These are phyloP conservation scores for Polygonum maritimum DNA, from an alignment of 148 eudicot species.

Conservation along the genomic window DNA sequence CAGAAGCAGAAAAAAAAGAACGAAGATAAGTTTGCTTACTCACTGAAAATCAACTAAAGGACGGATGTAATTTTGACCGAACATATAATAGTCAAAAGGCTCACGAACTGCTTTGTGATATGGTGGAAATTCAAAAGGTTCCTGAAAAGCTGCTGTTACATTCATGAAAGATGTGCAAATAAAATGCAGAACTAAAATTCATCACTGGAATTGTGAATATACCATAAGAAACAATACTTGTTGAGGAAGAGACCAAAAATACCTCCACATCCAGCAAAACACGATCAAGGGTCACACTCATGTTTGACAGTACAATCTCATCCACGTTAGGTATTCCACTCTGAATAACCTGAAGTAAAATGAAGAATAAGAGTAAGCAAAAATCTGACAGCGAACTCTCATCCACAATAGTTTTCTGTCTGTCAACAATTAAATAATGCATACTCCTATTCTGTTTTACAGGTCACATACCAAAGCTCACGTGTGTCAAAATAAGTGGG, in stretches of 20 bases:
- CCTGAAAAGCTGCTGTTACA: constrained; percentile 44
- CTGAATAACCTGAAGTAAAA: constrained; percentile 47
- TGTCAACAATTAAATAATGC: not conserved
- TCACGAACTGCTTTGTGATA: constrained; percentile 82
- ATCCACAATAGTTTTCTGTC: not conserved
- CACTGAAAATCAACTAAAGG: constrained; percentile 89
- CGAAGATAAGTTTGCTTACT: constrained; percentile 18
- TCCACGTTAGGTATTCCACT: constrained; percentile 73
- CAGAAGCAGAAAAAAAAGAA: not conserved
- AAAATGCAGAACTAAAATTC: constrained; percentile 2
- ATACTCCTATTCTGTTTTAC: not conserved
- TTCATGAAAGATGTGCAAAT: constrained; percentile 13
- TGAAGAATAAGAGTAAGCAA: not conserved
- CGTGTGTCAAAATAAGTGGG: not conserved
- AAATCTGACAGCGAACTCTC: not conserved
- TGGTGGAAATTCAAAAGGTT: constrained; percentile 68
- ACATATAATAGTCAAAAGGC: constrained; percentile 79
- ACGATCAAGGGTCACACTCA: constrained; percentile 67
- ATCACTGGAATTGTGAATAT: constrained; percentile 12
- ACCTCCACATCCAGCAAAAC: constrained; percentile 80
- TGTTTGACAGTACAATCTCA: constrained; percentile 72
- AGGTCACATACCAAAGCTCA: not conserved
- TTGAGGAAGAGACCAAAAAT: constrained; percentile 15
- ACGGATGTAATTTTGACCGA: constrained; percentile 76
- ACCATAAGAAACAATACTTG: constrained; percentile 15